phyloP scores from a whole-genome alignment of 2,329 filamentous ascomycete species.

The Coniochaeta sp. region DNA sequence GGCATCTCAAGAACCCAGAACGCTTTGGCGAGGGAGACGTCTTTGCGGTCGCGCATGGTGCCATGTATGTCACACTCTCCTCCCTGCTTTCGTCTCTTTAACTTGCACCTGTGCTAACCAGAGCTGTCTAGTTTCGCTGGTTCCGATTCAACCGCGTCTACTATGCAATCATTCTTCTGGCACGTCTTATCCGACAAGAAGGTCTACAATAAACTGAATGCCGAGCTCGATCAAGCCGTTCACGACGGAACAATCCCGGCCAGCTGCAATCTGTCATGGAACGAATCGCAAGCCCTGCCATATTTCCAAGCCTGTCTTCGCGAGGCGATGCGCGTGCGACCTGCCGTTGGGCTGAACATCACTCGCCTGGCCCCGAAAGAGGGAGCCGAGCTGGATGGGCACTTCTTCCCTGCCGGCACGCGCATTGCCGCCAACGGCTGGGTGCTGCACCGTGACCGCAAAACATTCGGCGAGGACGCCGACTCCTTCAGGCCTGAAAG shows the following conservation, averaged over 20 bases:
- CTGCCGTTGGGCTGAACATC: conserved; percentile 48
- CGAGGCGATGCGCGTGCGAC: conserved; percentile 47
- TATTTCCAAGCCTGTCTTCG: conserved; percentile 52
- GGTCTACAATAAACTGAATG: conserved; percentile 29
- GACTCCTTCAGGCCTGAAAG: conserved; percentile 26
- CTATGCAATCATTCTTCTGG: conserved; percentile 50
- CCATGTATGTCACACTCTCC: conserved; percentile 34
- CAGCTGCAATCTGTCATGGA: conserved; percentile 37
- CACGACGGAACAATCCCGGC: conserved; percentile 22
- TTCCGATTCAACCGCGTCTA: conserved; percentile 53
- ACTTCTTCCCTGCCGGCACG: conserved; percentile 43
- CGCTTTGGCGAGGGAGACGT: conserved; percentile 43
- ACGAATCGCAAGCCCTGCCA: conserved; percentile 36
- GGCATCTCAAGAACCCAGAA: conserved; percentile 40
- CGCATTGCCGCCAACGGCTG: conserved; percentile 46
- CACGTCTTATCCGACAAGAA: conserved; percentile 34
- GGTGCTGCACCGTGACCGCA: conserved; percentile 40
- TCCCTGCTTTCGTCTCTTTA: not conserved
- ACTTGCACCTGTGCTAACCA: not conserved
- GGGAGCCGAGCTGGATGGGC: conserved; percentile 43
- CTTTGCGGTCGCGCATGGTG: conserved; percentile 48
- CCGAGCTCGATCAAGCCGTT: conserved; percentile 37
- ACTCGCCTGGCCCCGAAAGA: conserved; percentile 40
- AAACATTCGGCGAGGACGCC: conserved; percentile 42
- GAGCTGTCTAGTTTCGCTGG: conserved; percentile 41